Percentiles rank a stretch among this genome's conserved stretches.
phyloP scores from a whole-genome alignment of 75 land plant species.

The Isoetes taiwanensis region DNA sequence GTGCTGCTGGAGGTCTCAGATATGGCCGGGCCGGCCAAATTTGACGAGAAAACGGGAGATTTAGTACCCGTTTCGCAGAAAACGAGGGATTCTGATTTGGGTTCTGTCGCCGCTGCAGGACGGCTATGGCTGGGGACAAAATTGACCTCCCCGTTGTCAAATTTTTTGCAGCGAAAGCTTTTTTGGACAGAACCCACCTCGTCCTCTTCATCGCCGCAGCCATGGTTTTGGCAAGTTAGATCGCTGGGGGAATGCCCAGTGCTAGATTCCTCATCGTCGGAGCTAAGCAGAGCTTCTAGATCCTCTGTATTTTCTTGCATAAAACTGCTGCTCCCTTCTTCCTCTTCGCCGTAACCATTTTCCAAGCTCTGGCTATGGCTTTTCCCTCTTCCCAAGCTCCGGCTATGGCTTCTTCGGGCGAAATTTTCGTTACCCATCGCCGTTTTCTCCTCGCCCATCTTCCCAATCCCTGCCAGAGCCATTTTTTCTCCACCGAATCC shows the following conservation, averaged over 20 bases:
- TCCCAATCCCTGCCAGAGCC: too few relatives aligned
- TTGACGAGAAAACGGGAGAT: constrained; percentile 15
- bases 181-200: constrained; percentile 6
- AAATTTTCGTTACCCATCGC: too few relatives aligned
- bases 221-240: not conserved
- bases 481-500: too few relatives aligned
- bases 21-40: constrained; percentile 5
- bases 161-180: too few relatives aligned
- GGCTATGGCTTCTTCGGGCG: too few relatives aligned
- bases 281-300: constrained; percentile 47
- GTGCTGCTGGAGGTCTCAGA: not conserved
- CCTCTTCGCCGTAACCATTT: too few relatives aligned
- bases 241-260: constrained; percentile 40
- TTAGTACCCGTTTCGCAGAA: not conserved
- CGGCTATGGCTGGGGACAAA: not conserved
- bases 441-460: too few relatives aligned
- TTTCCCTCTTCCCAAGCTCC: too few relatives aligned
- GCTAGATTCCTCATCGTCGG: constrained; percentile 48
- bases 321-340: too few relatives aligned
- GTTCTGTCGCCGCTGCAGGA: not conserved
- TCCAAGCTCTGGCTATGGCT: too few relatives aligned
- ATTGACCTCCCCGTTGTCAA: not conserved
- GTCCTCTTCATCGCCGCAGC: constrained; percentile 10
- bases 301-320: constrained; percentile 63
- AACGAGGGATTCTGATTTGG: not conserved